These are phyloP conservation scores for Chaetomiaceae sp. DNA, from an alignment of 2,329 filamentous ascomycete species.

Conservation along the genomic window DNA sequence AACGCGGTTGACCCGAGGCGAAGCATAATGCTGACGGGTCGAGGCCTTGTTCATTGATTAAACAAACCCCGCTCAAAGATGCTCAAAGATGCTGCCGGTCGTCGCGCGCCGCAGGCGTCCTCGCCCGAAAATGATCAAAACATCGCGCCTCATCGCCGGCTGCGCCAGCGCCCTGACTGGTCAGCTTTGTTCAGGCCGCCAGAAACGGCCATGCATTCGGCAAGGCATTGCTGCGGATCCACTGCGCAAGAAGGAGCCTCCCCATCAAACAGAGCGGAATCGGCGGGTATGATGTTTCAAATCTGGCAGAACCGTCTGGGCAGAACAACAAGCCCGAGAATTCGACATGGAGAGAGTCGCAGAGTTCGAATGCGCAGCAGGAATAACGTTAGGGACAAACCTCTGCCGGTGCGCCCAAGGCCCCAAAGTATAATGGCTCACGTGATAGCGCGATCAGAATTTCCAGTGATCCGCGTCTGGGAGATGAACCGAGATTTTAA, in stretches of 20 bases:
- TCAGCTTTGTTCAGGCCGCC: constrained; percentile 16
- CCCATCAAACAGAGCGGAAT: neutral
- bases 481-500: too few relatives aligned
- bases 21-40: neutral
- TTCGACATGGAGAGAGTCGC: too few relatives aligned
- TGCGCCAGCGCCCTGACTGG: constrained; percentile 28
- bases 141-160: constrained; percentile 25
- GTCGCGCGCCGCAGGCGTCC: constrained; percentile 16
- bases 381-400: too few relatives aligned
- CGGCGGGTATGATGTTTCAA: too few relatives aligned
- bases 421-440: constrained; percentile 11
- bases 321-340: too few relatives aligned
- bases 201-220: constrained; percentile 13
- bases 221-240: neutral
- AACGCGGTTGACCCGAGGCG: neutral
- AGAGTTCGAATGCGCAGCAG: too few relatives aligned
- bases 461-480: neutral
- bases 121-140: constrained; percentile 26
- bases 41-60: neutral
- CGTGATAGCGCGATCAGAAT: constrained; percentile 19
- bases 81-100: constrained; percentile 1
- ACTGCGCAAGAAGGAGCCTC: neutral
- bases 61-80: constrained; percentile 5
- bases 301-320: too few relatives aligned
- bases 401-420: too few relatives aligned